Conservation (phyloP, 2,329 filamentous ascomycete genomes). For the Calonectria leucothoes region DNA sequence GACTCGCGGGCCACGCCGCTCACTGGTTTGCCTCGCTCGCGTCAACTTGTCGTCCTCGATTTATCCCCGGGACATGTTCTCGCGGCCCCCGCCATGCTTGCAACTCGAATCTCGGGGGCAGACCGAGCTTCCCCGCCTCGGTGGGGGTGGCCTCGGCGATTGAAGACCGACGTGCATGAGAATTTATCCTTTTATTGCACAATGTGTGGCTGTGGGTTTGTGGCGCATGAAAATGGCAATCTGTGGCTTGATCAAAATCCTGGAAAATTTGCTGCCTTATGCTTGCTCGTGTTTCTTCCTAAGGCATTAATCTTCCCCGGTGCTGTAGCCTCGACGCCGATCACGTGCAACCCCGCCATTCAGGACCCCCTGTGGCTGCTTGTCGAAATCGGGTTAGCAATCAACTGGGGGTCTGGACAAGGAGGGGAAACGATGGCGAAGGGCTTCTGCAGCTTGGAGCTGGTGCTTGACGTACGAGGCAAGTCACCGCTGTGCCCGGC, state of each 20-base stretch:
- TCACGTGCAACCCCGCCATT: constrained; percentile 14
- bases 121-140: constrained; percentile 23
- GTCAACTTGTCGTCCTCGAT: not conserved
- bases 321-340: not conserved
- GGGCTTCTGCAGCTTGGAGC: not conserved
- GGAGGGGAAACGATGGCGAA: not conserved
- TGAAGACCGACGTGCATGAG: constrained; percentile 19
- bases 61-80: not conserved
- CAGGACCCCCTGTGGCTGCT: not conserved
- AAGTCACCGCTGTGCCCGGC: constrained; percentile 12
- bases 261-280: not conserved
- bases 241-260: constrained; percentile 2
- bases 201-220: not conserved
- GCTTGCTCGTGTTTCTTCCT: not conserved
- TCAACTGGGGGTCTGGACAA: not conserved
- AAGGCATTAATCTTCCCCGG: not conserved
- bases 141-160: constrained; percentile 41
- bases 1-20: not conserved
- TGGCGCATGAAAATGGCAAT: not conserved
- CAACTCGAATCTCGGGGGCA: constrained; percentile 16
- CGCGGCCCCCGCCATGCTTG: constrained; percentile 12
- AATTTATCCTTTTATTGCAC: not conserved
- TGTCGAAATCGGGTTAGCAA: constrained; percentile 14
- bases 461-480: constrained; percentile 7
- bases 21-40: not conserved